These are phyloP conservation scores for Diplodia sapinea DNA, from an alignment of 2,329 filamentous ascomycete genomes.

Conservation along the genomic window DNA sequence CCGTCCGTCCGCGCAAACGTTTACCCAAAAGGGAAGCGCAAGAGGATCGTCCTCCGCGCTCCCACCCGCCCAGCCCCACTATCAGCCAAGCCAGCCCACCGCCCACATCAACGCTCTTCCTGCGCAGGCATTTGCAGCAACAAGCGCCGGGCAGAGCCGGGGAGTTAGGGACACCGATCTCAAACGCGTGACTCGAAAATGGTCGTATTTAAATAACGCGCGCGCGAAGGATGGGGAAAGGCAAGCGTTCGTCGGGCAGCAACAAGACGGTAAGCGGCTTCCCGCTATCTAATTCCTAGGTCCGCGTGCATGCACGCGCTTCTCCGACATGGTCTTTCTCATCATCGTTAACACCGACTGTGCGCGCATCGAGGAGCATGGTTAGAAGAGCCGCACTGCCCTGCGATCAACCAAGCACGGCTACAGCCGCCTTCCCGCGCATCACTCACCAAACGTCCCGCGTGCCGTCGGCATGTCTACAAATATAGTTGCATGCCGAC, in stretches of 20 bases:
- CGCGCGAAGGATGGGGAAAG: background rate
- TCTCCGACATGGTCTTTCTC: background rate
- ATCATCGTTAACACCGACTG: too few relatives aligned
- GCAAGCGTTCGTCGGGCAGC: background rate
- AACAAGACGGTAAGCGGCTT: background rate
- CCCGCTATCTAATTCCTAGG: background rate
- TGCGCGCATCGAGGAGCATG: too few relatives aligned
- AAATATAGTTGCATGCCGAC: background rate
- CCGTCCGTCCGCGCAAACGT: constrained; percentile 1
- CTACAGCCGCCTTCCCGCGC: background rate
- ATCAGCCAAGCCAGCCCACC: background rate
- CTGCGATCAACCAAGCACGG: background rate
- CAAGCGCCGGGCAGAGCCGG: background rate
- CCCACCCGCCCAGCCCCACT: constrained; percentile 2
- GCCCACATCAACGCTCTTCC: background rate
- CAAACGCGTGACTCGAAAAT: background rate
- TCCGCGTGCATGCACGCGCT: background rate
- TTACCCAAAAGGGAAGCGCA: background rate
- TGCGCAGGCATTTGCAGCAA: background rate
- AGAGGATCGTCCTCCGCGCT: background rate
- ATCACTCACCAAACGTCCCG: background rate
- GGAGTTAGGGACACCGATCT: background rate
- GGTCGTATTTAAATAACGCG: background rate
- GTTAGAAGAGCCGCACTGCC: background rate
- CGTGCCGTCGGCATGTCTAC: too few relatives aligned